Conservation (phyloP, 2,329 filamentous ascomycete genomes). For the Aureobasidium sp. region DNA sequence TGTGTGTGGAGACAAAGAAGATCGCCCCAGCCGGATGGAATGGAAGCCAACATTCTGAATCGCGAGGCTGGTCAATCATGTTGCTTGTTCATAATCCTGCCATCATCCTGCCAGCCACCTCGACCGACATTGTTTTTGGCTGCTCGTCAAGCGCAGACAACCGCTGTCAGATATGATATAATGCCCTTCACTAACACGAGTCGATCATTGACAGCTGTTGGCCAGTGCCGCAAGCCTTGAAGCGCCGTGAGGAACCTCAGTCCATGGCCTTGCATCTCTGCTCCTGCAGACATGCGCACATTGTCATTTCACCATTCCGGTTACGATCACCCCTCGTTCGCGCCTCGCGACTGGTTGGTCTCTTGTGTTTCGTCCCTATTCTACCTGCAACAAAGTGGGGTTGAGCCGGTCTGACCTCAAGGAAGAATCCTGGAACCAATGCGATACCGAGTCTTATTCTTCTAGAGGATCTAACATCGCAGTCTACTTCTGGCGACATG, state of each 20-base stretch:
- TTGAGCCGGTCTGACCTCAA: not conserved
- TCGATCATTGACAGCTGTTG: not conserved
- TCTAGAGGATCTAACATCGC: not conserved
- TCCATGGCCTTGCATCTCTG: not conserved
- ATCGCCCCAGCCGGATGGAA: slow-evolving; percentile 10
- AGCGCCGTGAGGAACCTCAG: not conserved
- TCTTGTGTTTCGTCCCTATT: not conserved
- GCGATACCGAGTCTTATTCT: not conserved
- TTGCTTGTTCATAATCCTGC: not conserved
- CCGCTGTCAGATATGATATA: slow-evolving; percentile 8
- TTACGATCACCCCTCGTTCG: not conserved
- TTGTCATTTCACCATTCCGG: not conserved
- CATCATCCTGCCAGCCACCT: slow-evolving; percentile 6
- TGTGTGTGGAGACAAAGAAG: slow-evolving; percentile 9
- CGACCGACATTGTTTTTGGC: not conserved
- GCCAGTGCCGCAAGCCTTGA: not conserved
- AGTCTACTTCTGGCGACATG: not conserved
- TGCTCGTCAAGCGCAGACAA: not conserved
- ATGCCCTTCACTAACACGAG: not conserved
- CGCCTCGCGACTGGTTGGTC: not conserved
- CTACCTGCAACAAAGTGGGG: slow-evolving; percentile 11
- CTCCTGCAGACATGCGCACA: not conserved
- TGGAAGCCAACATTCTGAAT: not conserved
- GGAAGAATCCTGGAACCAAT: not conserved
- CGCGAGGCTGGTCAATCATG: slow-evolving; percentile 2